Base-by-base conservation (phyloP, 1,284 basidiomycete species). In the Fomitopsis betulina region DNA sequence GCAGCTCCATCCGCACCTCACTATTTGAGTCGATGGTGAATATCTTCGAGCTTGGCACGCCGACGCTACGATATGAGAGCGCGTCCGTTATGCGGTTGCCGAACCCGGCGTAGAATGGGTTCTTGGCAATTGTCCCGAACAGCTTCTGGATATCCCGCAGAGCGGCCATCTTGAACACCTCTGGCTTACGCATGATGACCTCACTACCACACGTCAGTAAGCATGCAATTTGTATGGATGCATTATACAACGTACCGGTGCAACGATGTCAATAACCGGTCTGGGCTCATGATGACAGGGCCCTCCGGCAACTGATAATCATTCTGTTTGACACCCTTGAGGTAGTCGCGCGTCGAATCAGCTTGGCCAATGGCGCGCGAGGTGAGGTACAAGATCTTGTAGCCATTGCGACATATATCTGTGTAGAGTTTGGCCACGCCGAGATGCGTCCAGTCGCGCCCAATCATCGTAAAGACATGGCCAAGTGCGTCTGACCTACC, bases 151-250 rank as follows among this genome's bases (percentile, higher is more conserved):
- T 98, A 73, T 99, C 97, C 39, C 96, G 83, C 63, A 99, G 76
- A 75, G 96, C 98, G 2, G 97, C 96, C 97, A 99, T 99, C 79
- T 99, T 99, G 84, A 99, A 99, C 32, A 99, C 86, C 71, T 99
- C 97, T 0, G 97, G 97, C 75, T 99, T 98, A 39, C 96, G 88
- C 88, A 97, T 91, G 67, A 98, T 96, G n/a, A 98, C 95, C 75
- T 98, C 95, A 3, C 94, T 94, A 37, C 3, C 19, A 7, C 21
- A 21, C 13, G 25, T 30, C 45, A 47, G 8, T 30, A 3, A 43
- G 7, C n/a, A 17, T 23, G 23, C 12, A 1, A 17, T 23, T n/a
- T 27, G 5, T 27, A 30, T 21, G 15, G 12, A 15, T 8, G 9
- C 45, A 5, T 30, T 30, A 13, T 40, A 5, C 15, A 21, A 37